Percentiles rank a stretch among this genome's conserved stretches.
These are phyloP conservation scores for Metschnikowia matae DNA, from an alignment of 805 yeast species.

Conservation along the genomic window DNA sequence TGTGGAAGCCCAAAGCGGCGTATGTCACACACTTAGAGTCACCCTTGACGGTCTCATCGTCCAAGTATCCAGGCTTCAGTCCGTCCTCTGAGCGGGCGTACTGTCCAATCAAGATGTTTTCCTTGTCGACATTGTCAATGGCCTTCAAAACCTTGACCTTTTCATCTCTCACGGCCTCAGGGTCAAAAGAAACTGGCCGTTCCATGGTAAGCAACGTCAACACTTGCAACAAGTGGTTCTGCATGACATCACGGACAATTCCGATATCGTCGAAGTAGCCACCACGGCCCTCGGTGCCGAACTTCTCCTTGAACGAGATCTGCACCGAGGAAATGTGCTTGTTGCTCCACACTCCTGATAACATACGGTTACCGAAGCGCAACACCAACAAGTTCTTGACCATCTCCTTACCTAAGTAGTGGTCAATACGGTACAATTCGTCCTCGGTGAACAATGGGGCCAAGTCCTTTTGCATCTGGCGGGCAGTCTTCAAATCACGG, in stretches of 20 bases:
- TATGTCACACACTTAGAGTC: constrained; percentile 87
- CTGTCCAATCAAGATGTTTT: constrained; percentile 82
- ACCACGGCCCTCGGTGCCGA: constrained; percentile 98
- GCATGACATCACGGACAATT: constrained; percentile 96
- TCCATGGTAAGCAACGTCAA: constrained; percentile 92
- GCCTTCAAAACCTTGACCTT: constrained; percentile 90
- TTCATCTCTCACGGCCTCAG: constrained; percentile 94
- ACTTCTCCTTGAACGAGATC: constrained; percentile 94
- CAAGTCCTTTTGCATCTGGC: constrained; percentile 69
- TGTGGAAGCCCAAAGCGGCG: constrained; percentile 77
- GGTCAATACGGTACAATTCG: constrained; percentile 93
- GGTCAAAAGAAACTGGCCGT: constrained; percentile 84
- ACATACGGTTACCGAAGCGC: constrained; percentile 86
- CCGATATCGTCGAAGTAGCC: constrained; percentile 96
- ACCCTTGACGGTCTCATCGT: constrained; percentile 82
- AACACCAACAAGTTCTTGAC: constrained; percentile 87
- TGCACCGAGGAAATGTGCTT: constrained; percentile 76
- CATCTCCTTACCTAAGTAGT: constrained; percentile 96
- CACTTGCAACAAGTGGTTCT: constrained; percentile 92
- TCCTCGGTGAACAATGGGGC: constrained; percentile 88
- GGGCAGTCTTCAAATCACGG: constrained; percentile 75
- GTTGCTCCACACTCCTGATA: constrained; percentile 86
- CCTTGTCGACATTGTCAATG: constrained; percentile 58
- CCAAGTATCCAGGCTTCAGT: constrained; percentile 81
- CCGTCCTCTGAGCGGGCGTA: constrained; percentile 84